Conservation (phyloP, 441 rosid genomes). For the Populus tomentosa region DNA sequence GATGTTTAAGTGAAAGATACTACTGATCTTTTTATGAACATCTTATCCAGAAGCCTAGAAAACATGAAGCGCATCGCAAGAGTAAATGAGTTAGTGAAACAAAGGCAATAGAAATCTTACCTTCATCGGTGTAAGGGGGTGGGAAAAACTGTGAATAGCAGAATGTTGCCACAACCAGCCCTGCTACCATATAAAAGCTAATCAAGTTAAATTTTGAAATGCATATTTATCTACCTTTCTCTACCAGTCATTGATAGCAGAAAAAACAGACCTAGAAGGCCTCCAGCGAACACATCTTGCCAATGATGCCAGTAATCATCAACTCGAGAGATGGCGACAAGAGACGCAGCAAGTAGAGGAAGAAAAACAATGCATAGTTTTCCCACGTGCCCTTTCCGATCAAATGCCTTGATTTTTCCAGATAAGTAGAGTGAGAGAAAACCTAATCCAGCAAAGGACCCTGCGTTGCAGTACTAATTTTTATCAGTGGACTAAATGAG, state of each 20-base stretch:
- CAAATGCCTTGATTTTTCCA: conserved; percentile 71
- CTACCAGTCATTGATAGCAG: neutral
- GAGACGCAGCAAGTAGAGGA: conserved; percentile 71
- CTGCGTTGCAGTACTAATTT: conserved; percentile 36
- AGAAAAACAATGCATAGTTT: conserved; percentile 67
- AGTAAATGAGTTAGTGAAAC: neutral
- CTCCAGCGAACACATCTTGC: conserved; percentile 87
- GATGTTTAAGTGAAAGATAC: no score
- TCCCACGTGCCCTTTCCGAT: conserved; percentile 78
- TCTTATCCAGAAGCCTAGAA: no score
- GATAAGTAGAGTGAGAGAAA: conserved; percentile 65
- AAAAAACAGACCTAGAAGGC: conserved; percentile 48
- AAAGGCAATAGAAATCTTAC: conserved; percentile 20
- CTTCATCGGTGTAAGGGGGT: conserved; percentile 57
- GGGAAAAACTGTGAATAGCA: conserved; percentile 83
- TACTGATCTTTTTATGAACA: no score
- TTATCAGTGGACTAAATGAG: neutral
- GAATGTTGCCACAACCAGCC: conserved; percentile 48
- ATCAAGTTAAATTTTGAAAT: neutral
- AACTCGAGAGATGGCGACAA: conserved; percentile 75
- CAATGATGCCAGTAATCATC: conserved; percentile 99
- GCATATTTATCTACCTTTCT: neutral
- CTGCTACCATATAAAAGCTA: conserved; percentile 23
- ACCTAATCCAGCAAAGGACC: conserved; percentile 89
- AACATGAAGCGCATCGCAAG: no score